Conservation (phyloP, 1,139 yeast species). For the Blastobotrys indianensis region DNA sequence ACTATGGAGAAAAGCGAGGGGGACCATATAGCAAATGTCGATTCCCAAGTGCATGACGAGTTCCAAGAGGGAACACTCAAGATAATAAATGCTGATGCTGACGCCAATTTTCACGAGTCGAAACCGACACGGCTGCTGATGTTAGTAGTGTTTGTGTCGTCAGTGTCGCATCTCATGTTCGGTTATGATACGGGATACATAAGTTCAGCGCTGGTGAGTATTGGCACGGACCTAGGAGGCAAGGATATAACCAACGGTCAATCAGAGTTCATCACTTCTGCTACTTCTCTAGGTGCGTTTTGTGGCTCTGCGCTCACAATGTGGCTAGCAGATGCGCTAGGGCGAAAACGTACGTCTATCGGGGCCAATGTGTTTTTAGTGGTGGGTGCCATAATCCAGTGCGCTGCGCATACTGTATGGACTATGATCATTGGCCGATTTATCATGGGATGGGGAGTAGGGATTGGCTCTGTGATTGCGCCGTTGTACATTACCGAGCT, state of each 20-base stretch:
- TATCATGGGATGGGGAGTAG: conserved; percentile 93
- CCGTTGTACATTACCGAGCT: conserved; percentile 88
- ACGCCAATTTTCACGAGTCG: conserved; percentile 16
- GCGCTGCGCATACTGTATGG: conserved; percentile 77
- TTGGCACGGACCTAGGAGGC: conserved; percentile 58
- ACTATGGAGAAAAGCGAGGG: too few species aligned
- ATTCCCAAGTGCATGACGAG: too few species aligned
- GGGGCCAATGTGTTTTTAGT: conserved; percentile 74
- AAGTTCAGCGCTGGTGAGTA: conserved; percentile 83
- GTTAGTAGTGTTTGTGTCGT: conserved; percentile 70
- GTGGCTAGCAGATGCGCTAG: conserved; percentile 67
- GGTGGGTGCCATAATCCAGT: conserved; percentile 77
- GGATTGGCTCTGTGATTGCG: conserved; percentile 84
- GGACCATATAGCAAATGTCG: too few species aligned
- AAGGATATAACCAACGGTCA: conserved; percentile 58
- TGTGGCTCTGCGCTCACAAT: conserved; percentile 77
- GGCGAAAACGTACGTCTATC: conserved; percentile 75
- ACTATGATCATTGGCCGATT: conserved; percentile 88
- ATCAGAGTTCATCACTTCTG: conserved; percentile 88
- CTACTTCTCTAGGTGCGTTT: conserved; percentile 89
- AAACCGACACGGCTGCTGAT: conserved; percentile 37
- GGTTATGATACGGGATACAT: conserved; percentile 97
- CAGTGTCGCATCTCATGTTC: conserved; percentile 91
- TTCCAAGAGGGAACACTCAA: not conserved
- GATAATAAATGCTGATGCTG: conserved; percentile 9